Conservation (phyloP, 169 alveolate genomes). For the Cryptosporidium viatorum region DNA sequence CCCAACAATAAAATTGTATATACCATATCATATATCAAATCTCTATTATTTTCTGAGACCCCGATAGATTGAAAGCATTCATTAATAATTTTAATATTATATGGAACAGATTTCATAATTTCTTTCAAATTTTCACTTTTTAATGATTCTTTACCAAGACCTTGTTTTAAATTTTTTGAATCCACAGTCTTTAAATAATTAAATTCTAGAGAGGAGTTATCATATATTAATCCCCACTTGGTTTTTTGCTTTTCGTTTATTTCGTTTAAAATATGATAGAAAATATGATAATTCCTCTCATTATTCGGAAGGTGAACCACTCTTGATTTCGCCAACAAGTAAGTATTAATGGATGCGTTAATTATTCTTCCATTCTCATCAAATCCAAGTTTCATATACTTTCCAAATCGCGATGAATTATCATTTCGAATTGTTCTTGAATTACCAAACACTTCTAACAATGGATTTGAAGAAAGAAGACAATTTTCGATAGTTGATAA, state of each 20-base stretch:
- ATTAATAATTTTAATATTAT: slow-evolving; percentile 41
- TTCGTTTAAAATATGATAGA: slow-evolving; percentile 51
- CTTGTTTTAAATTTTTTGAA: neutral
- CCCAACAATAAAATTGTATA: slow-evolving; percentile 51
- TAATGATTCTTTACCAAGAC: neutral
- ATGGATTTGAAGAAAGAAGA: slow-evolving; percentile 89
- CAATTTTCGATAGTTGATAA: slow-evolving; percentile 48
- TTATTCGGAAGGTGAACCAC: slow-evolving; percentile 78
- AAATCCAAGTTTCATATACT: slow-evolving; percentile 78
- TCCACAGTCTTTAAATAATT: slow-evolving; percentile 41
- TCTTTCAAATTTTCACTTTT: neutral
- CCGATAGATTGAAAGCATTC: slow-evolving; percentile 67
- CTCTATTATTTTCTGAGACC: neutral
- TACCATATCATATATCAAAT: slow-evolving; percentile 44
- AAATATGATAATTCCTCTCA: slow-evolving; percentile 79
- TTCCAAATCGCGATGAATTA: slow-evolving; percentile 91
- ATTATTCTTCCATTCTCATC: slow-evolving; percentile 39
- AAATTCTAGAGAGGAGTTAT: neutral
- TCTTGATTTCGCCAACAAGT: slow-evolving; percentile 81
- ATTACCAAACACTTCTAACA: slow-evolving; percentile 98
- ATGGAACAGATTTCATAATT: slow-evolving; percentile 21
- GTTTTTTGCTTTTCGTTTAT: slow-evolving; percentile 25
- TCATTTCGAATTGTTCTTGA: slow-evolving; percentile 98
- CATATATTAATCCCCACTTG: neutral
- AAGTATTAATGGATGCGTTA: slow-evolving; percentile 78